phyloP scores from a whole-genome alignment of 768 basidiomycete genomes.

The Mycena vitilis region DNA sequence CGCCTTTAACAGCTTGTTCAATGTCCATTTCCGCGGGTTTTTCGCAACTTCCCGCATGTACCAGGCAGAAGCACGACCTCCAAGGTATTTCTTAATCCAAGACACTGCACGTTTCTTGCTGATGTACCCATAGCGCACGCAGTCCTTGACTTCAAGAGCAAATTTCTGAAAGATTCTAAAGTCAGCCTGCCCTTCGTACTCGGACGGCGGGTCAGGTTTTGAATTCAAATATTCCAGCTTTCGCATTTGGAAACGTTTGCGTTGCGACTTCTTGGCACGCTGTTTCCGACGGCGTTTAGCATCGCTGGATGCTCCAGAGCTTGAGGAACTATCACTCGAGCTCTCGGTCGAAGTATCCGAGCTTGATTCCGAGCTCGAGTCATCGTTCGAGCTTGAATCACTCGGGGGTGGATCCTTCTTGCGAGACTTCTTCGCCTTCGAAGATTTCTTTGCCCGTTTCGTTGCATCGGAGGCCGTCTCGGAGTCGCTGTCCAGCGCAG shows the following conservation, averaged over 20 bases:
- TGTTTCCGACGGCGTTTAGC: background rate
- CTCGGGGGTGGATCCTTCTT: no score
- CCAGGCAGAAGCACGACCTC: conserved; percentile 17
- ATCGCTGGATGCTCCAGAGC: background rate
- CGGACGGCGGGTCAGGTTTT: conserved; percentile 27
- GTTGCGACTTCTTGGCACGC: conserved; percentile 1
- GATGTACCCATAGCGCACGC: conserved; percentile 9
- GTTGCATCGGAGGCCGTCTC: background rate
- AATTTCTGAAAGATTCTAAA: conserved; percentile 21
- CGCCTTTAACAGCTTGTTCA: conserved; percentile 18
- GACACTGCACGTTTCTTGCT: background rate
- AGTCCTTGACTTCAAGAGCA: conserved; percentile 20
- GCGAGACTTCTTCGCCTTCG: conserved; percentile 4
- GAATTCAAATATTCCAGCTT: conserved; percentile 14
- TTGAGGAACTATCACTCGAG: conserved; percentile 10
- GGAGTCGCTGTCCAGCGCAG: background rate
- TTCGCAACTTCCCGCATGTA: conserved; percentile 26
- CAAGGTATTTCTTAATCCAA: conserved; percentile 4
- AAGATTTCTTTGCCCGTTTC: background rate
- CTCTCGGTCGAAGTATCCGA: background rate
- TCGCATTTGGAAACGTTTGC: conserved; percentile 1
- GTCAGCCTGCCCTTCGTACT: conserved; percentile 21
- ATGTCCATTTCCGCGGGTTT: conserved; percentile 20
- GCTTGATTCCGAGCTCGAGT: background rate
- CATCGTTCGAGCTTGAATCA: no score